Percentiles rank a stretch among this genome's conserved stretches.
Evolutionary conservation across 1,139 yeast genomes (phyloP).

Genomic region (Suhomyces chickasaworum): DNA sequence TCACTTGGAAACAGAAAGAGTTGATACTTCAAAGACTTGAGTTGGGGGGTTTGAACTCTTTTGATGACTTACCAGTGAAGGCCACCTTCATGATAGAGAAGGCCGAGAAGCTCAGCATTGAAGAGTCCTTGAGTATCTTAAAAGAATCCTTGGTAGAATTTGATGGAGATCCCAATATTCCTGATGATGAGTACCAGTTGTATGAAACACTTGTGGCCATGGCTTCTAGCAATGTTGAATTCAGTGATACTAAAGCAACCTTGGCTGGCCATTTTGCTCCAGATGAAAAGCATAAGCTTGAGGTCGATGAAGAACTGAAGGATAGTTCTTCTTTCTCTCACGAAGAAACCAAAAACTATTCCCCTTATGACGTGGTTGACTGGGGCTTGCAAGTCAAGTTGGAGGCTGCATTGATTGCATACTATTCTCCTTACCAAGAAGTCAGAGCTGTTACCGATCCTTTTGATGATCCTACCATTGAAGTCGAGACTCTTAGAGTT

Average conservation of each 20-base stretch:
- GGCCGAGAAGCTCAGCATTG: slow-evolving; percentile 23
- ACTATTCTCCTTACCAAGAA: slow-evolving; percentile 65
- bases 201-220: slow-evolving; percentile 10
- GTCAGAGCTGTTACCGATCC: slow-evolving; percentile 61
- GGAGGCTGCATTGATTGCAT: slow-evolving; percentile 40
- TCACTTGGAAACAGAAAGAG: slow-evolving; percentile 26
- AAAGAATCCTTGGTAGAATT: slow-evolving; percentile 22
- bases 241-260: slow-evolving; percentile 8
- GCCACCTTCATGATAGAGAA: slow-evolving; percentile 36
- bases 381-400: slow-evolving; percentile 22
- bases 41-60: slow-evolving; percentile 26
- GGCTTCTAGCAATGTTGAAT: not conserved
- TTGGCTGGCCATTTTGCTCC: slow-evolving; percentile 10
- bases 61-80: slow-evolving; percentile 31
- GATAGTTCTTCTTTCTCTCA: slow-evolving; percentile 23
- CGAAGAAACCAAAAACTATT: slow-evolving; percentile 12
- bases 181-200: slow-evolving; percentile 18
- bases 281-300: not conserved
- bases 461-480: slow-evolving; percentile 49
- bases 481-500: slow-evolving; percentile 59
- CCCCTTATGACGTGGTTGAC: slow-evolving; percentile 13
- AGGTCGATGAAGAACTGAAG: not conserved
- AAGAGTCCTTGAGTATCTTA: slow-evolving; percentile 26
- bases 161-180: slow-evolving; percentile 26
- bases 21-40: slow-evolving; percentile 29